These are phyloP conservation scores for Typha latifolia DNA, from an alignment of 176 grass and related monocot species.

Conservation along the genomic window DNA sequence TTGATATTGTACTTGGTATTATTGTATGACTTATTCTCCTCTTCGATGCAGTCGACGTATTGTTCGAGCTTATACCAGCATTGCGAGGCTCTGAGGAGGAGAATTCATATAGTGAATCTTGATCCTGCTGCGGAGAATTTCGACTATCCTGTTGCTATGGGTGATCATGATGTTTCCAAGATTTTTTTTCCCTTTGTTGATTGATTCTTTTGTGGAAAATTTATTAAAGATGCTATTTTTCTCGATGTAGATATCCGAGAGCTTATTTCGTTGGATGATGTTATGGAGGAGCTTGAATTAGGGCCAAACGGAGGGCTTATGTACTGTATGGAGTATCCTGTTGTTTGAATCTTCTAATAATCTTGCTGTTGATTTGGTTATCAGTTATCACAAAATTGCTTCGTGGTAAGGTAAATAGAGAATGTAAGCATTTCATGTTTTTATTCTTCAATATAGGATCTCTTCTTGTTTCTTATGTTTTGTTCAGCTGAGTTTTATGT, in stretches of 20 bases:
- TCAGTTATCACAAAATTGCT: too few relatives aligned
- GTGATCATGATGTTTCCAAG: constrained; percentile 14
- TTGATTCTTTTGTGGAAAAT: neutral
- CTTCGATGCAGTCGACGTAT: constrained; percentile 65
- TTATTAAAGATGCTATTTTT: neutral
- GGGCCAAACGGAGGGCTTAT: constrained; percentile 85
- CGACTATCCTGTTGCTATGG: constrained; percentile 65
- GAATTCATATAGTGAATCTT: constrained; percentile 84
- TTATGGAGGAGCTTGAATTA: constrained; percentile 82
- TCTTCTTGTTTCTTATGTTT: neutral
- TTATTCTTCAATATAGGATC: too few relatives aligned
- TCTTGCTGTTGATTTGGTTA: too few relatives aligned
- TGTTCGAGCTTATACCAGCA: constrained; percentile 77
- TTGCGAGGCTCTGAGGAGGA: constrained; percentile 47
- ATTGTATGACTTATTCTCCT: constrained; percentile 7
- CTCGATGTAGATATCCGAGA: constrained; percentile 69
- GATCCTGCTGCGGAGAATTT: constrained; percentile 90
- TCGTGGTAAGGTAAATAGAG: too few relatives aligned
- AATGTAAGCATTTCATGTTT: neutral
- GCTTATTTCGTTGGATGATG: constrained; percentile 92
- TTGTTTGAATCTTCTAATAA: neutral
- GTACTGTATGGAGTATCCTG: constrained; percentile 99
- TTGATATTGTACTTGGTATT: neutral
- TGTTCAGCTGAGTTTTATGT: constrained; percentile 11
- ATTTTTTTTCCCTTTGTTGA: neutral